Base-by-base conservation (phyloP, 2,329 filamentous ascomycete species). In the Penicillium concentricum region DNA sequence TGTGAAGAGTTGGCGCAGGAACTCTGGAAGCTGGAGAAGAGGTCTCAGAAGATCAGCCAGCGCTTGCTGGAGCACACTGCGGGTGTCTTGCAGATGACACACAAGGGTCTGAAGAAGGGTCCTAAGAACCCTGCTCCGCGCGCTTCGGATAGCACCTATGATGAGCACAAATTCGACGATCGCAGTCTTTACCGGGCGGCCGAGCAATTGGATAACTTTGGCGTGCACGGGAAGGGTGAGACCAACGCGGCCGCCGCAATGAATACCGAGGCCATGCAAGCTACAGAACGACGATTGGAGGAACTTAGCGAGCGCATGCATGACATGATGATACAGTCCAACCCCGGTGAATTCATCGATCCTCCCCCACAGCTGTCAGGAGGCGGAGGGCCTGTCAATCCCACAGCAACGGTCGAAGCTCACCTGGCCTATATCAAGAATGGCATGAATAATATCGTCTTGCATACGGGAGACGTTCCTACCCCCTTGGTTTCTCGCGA, bases 21-120 rank as follows among this genome's bases (percentile, higher is more conserved):
- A 67, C 78, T 97, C 37, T 91, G 90, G 77, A 83, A 84, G 57
- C 78, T 96, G 54, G 91, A 97, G 74, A 90, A 89, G 72, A 81
- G 89, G 63, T 79, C 88, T 57, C 87, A 91, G 77, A 83, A 88
- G 57, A 84, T 90, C 9, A 90, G 95, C 67, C 84, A 84, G 66
- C 85, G 86, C 60, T 78, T 99, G 43, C 78, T 97, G 49, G 87
- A 93, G 72, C 94, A 99, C 72, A 97, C 93, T 0, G 92, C 94
- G 15, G 93, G 91, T 43, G 90, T 99, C 38, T 78, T 99, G 52
- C 92, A 96, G 70, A 84, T 96, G 73, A 95, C 92, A 9, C 92
- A 97, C 74, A 89, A 88, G 66, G 86, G 84, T 0, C 81, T 88
- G n/a, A 80, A 81, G 56, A 88, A 84, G 67, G 84, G 83, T 63